phyloP scores from a whole-genome alignment of 2,329 filamentous ascomycete genomes.

The Tolypocladium pustulatum region DNA sequence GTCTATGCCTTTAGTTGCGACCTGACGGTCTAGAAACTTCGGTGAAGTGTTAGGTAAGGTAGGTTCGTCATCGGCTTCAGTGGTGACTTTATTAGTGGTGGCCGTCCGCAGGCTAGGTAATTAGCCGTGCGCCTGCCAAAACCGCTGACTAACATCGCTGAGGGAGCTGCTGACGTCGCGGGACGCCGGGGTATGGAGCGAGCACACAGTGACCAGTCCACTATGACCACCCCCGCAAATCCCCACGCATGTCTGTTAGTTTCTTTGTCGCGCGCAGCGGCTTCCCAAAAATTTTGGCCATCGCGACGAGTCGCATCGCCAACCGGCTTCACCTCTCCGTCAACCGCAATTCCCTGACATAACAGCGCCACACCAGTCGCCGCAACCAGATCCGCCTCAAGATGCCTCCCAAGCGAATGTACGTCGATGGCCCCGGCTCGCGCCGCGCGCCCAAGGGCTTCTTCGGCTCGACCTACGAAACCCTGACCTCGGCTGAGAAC shows the following conservation, averaged over 20 bases:
- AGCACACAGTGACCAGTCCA: background rate
- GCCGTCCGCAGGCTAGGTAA: no score
- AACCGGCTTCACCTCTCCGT: background rate
- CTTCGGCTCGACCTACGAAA: constrained; percentile 47
- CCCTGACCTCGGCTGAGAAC: constrained; percentile 57
- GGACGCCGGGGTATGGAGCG: background rate
- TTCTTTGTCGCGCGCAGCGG: background rate
- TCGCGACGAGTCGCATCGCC: background rate
- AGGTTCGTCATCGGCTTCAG: no score
- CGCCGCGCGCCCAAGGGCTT: constrained; percentile 37
- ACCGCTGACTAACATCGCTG: constrained; percentile 1
- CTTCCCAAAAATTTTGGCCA: background rate
- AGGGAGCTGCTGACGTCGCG: constrained; percentile 1
- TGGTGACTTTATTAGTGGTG: no score
- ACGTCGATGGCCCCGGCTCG: constrained; percentile 35
- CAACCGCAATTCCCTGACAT: background rate
- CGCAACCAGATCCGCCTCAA: background rate
- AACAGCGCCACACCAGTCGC: background rate
- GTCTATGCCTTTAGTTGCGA: no score
- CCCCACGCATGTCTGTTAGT: background rate
- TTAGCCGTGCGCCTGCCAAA: background rate
- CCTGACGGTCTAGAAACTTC: no score
- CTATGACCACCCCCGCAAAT: background rate
- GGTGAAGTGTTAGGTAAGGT: no score
- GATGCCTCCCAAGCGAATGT: constrained; percentile 56